These are phyloP conservation scores for Potentilla sterilis DNA, from an alignment of 306 rosid species.

Conservation along the genomic window DNA sequence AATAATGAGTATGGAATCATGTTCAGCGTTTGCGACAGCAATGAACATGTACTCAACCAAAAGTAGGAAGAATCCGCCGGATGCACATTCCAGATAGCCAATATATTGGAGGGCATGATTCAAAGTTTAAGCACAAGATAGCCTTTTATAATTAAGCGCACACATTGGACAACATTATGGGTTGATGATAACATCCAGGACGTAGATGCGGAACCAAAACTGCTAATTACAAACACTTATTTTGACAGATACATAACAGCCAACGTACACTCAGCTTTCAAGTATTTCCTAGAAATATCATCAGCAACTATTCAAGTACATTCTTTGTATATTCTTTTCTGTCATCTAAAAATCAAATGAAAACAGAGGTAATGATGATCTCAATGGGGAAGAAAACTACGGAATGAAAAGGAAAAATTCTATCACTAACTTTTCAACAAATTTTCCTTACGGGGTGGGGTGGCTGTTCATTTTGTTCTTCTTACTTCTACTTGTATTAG, in stretches of 20 bases:
- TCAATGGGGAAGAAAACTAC: too few species aligned
- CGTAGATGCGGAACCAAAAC: neutral
- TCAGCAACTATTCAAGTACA: slow-evolving; percentile 5
- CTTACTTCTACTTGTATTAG: too few species aligned
- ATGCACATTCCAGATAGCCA: neutral
- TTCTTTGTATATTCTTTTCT: too few species aligned
- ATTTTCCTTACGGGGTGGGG: too few species aligned
- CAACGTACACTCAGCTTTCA: neutral
- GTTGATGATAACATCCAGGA: slow-evolving; percentile 15
- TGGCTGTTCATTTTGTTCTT: too few species aligned
- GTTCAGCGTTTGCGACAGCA: neutral
- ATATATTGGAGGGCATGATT: neutral
- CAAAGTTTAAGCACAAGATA: neutral
- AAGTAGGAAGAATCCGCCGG: neutral
- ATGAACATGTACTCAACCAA: neutral
- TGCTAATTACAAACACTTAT: neutral
- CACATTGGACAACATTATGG: neutral
- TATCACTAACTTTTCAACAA: too few species aligned
- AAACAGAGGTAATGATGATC: too few species aligned
- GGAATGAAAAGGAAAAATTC: too few species aligned
- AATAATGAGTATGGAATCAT: neutral
- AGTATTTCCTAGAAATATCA: slow-evolving; percentile 10
- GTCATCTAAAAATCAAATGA: too few species aligned
- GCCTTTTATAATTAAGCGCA: neutral
- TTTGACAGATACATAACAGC: slow-evolving; percentile 10